Conservation (phyloP, 148 eudicot species). For the Fagopyrum esculentum region DNA sequence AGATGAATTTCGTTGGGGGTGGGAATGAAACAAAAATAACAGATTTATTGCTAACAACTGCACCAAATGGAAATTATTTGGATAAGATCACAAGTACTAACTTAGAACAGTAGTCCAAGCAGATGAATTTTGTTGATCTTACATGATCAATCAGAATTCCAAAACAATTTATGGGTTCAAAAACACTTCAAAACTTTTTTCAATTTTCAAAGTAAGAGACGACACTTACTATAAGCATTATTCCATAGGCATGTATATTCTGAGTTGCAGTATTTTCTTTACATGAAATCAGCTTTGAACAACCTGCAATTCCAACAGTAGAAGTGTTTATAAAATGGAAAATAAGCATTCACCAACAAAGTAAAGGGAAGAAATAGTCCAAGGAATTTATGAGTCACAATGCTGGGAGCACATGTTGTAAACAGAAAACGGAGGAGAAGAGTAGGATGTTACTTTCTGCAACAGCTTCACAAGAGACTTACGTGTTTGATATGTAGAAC, state of each 20-base stretch:
- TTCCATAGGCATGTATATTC: slow-evolving; percentile 81
- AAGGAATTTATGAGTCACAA: no score
- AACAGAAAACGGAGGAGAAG: no score
- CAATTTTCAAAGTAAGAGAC: not conserved
- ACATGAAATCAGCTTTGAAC: slow-evolving; percentile 80
- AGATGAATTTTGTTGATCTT: not conserved
- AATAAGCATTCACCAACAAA: not conserved
- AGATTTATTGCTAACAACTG: not conserved
- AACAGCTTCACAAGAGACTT: slow-evolving; percentile 26
- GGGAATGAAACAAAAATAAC: not conserved
- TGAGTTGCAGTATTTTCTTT: slow-evolving; percentile 45
- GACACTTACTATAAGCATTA: slow-evolving; percentile 71
- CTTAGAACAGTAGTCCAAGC: not conserved
- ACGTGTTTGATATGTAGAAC: slow-evolving; percentile 66
- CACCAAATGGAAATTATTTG: not conserved
- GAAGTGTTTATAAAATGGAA: not conserved
- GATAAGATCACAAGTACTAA: not conserved
- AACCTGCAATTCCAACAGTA: slow-evolving; percentile 37
- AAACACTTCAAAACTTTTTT: not conserved
- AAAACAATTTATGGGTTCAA: not conserved
- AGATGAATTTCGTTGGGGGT: not conserved
- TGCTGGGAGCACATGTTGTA: no score
- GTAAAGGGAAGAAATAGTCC: not conserved
- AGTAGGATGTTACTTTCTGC: no score
- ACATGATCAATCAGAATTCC: not conserved